These are phyloP conservation scores for Candida awuae DNA, from an alignment of 805 yeast genomes.

Conservation along the genomic window DNA sequence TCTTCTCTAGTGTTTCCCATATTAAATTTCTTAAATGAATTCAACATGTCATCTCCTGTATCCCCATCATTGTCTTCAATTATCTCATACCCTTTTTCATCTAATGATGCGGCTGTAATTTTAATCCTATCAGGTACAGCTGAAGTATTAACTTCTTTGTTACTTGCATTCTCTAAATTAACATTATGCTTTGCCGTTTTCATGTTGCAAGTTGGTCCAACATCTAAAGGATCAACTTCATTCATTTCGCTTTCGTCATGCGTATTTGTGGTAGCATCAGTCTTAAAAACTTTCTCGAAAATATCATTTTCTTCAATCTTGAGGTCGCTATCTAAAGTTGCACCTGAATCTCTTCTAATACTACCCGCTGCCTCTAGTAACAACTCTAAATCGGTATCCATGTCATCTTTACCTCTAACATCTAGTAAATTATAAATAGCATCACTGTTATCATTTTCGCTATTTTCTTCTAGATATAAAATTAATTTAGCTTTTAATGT, in stretches of 20 bases:
- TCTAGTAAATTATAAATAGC: constrained; percentile 4
- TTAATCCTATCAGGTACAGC: background rate
- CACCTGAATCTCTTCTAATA: constrained; percentile 12
- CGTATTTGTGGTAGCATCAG: background rate
- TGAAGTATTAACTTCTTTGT: background rate
- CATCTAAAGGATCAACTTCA: constrained; percentile 3
- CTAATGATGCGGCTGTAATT: constrained; percentile 7
- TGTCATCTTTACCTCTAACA: constrained; percentile 10
- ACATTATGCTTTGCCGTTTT: background rate
- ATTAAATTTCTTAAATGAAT: constrained; percentile 3
- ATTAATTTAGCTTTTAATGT: constrained; percentile 3
- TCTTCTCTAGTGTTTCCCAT: background rate
- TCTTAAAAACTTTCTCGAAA: too few species aligned
- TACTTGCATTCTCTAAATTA: background rate
- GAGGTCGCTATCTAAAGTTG: constrained; percentile 8
- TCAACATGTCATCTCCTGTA: constrained; percentile 1
- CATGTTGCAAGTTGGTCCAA: constrained; percentile 4
- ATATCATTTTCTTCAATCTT: constrained; percentile 1
- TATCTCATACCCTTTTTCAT: constrained; percentile 11
- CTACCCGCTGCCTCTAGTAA: constrained; percentile 7
- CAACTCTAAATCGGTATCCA: constrained; percentile 10
- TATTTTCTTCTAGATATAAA: constrained; percentile 2
- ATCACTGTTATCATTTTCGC: background rate
- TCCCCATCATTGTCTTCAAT: constrained; percentile 10
- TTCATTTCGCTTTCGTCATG: background rate